Conservation (phyloP, 371 early-diverging fungal species). For the Fennellomyces sp. region DNA sequence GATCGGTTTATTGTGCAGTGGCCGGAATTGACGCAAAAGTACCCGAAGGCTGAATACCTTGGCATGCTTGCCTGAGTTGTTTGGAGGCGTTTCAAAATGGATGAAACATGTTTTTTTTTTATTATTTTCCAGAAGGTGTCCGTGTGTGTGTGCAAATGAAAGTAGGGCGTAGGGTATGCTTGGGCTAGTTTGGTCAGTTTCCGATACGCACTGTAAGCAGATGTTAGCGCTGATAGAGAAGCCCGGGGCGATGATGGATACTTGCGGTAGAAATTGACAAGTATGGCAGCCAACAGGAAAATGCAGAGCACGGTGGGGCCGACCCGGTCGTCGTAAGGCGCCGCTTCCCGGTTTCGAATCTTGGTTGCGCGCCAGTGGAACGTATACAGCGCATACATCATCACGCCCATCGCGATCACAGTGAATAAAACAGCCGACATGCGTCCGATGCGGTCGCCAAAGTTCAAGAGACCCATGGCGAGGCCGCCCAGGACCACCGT, state of each 20-base stretch:
- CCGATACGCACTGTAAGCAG: conserved; percentile 5
- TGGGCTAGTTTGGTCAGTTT: not conserved
- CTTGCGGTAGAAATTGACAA: conserved; percentile 87
- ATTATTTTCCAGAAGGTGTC: not conserved
- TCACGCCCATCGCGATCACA: conserved; percentile 68
- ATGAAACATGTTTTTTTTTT: conserved; percentile 4
- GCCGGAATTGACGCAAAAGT: conserved; percentile 61
- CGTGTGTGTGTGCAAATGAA: not conserved
- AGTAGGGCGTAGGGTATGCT: too few relatives aligned
- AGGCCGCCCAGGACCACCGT: conserved; percentile 73
- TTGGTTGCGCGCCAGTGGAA: conserved; percentile 85
- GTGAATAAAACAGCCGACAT: conserved; percentile 79
- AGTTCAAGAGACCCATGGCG: conserved; percentile 76
- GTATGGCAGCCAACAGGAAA: conserved; percentile 67
- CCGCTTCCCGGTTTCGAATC: conserved; percentile 55
- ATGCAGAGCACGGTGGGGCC: conserved; percentile 58
- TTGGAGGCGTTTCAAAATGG: not conserved
- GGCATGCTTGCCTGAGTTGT: conserved; percentile 54
- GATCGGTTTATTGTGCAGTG: conserved; percentile 94
- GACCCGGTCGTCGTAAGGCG: conserved; percentile 61
- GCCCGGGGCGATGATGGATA: conserved; percentile 27
- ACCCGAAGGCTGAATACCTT: conserved; percentile 69
- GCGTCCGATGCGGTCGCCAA: conserved; percentile 71
- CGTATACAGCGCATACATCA: conserved; percentile 76
- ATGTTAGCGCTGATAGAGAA: not conserved